Base-by-base conservation (phyloP, 2,329 filamentous ascomycete genomes). In the Alternaria arborescens region DNA sequence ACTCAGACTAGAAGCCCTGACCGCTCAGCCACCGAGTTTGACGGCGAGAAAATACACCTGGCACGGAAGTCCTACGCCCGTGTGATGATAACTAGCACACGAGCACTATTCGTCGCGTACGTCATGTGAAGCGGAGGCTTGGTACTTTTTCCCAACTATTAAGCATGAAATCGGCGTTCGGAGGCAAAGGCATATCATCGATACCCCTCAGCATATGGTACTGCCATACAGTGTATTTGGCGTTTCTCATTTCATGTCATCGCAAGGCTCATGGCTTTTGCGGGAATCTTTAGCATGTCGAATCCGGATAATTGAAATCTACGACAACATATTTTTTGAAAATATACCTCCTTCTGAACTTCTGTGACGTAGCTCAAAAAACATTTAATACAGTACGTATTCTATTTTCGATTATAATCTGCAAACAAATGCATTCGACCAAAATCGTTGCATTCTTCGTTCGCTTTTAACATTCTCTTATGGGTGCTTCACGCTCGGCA, bases 1-100 rank as follows among this genome's bases (percentile, higher is more conserved):
- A 72, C 57, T 69, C 65, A 47, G 69, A 71, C 36, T 72, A 72
- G 67, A 62, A 47, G 48, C 64, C 62, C 18, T 66, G 55, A 67
- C 59, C 46, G 26, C 12, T 14, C 28, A 44, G 30, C 24, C 41
- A 28, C 24, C n/a, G 11, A 46, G 43, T 42, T n/a, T 11, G 32
- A 51, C 41, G 24, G 26, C 40, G 47, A 34, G 38, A 18, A n/a
- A 24, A 24, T 32, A 11, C 34, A 34, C 20, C 24, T 40, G 20
- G 38, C 32, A 53, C 47, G 36, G 30, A 38, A 26, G 16, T 32
- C 18, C n/a, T n/a, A 50, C 48, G 12, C 24, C 22, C n/a, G 10
- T 28, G 28, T 14, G 16, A 20, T 24, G 3, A 12, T 36, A n/a
- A n/a, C 6, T 20, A 38, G n/a, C 36, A 54, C 11, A 22, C 42